Conservation (phyloP, 2,329 filamentous ascomycete genomes). For the Alternaria brassicicola region DNA sequence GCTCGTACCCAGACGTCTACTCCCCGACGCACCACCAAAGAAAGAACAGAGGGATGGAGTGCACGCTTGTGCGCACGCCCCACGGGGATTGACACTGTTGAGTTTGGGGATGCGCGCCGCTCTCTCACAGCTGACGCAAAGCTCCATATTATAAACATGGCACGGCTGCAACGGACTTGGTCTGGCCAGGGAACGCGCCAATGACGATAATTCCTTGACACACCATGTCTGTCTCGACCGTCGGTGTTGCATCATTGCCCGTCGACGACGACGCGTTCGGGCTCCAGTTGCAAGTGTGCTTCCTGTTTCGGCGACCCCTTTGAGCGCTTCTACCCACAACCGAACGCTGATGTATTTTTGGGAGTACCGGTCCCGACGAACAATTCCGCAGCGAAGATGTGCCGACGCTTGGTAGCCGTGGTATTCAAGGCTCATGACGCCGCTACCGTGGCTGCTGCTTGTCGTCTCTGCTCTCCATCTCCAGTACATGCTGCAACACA, state of each 20-base stretch:
- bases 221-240: constrained; percentile 3
- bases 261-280: constrained; percentile 4
- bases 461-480: background rate
- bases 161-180: constrained; percentile 6
- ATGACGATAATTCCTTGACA: constrained; percentile 10
- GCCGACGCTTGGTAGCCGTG: background rate
- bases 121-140: background rate
- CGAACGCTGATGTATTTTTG: constrained; percentile 9
- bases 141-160: constrained; percentile 2
- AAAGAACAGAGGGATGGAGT: background rate
- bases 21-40: background rate
- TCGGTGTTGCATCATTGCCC: constrained; percentile 9
- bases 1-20: background rate
- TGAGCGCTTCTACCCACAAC: constrained; percentile 4
- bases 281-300: constrained; percentile 5
- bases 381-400: background rate
- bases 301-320: constrained; percentile 10
- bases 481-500: background rate
- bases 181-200: background rate
- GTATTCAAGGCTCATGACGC: constrained; percentile 1
- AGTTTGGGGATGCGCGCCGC: constrained; percentile 8
- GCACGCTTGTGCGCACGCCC: constrained; percentile 6
- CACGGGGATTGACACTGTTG: constrained; percentile 10
- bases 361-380: background rate
- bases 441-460: background rate